Percentiles rank a stretch among this genome's conserved stretches.
Conservation (phyloP, 129 eudicot genomes). For the Rutidosis leptorrhynchoides region DNA sequence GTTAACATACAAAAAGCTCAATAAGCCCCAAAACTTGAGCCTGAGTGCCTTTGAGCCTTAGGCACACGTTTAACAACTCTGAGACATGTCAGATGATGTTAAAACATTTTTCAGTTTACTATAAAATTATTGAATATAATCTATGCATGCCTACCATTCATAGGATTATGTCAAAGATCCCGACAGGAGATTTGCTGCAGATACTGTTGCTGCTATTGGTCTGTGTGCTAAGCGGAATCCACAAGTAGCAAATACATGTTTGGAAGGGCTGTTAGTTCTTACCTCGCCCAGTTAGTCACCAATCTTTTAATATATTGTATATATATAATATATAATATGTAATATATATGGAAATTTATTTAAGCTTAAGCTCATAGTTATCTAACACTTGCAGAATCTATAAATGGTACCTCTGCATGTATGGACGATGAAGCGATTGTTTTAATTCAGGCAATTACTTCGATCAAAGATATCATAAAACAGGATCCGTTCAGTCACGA, state of each 20-base stretch:
- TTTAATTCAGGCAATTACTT: constrained; percentile 72
- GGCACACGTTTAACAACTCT: background rate
- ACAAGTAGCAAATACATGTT: constrained; percentile 58
- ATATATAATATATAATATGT: no score
- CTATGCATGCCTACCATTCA: constrained; percentile 27
- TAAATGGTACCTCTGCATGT: constrained; percentile 39
- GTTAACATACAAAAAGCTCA: background rate
- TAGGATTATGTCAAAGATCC: constrained; percentile 92
- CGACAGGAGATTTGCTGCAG: constrained; percentile 90
- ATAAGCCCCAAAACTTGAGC: background rate
- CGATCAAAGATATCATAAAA: constrained; percentile 68
- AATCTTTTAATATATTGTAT: no score
- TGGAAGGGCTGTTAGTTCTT: constrained; percentile 80
- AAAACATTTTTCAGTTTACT: constrained; percentile 5
- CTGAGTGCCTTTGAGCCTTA: background rate
- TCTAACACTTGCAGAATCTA: constrained; percentile 45
- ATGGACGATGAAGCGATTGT: constrained; percentile 61
- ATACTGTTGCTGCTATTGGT: constrained; percentile 93
- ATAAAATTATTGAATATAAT: constrained; percentile 13
- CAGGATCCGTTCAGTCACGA: constrained; percentile 70
- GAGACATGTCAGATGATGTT: background rate
- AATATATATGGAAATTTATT: background rate
- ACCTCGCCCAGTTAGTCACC: constrained; percentile 53
- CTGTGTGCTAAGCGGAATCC: constrained; percentile 81
- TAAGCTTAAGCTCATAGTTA: constrained; percentile 14